These are phyloP conservation scores for Coemansia sp. DNA, from an alignment of 192 early-diverging fungal species.

Conservation along the genomic window DNA sequence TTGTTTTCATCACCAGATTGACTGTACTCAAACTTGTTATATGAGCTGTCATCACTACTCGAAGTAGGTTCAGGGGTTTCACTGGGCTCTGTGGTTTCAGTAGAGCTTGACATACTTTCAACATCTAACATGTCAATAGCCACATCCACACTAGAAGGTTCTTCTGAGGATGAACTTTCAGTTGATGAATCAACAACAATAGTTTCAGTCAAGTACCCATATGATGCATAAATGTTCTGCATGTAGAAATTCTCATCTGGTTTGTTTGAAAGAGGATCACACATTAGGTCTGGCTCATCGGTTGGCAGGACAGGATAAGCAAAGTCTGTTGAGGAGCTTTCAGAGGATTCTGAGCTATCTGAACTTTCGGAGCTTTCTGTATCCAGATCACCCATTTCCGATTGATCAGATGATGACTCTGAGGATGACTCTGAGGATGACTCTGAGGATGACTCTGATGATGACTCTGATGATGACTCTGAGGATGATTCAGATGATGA, in stretches of 20 bases:
- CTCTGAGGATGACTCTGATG: neutral
- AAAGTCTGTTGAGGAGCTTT: neutral
- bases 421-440: neutral
- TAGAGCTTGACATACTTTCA: neutral
- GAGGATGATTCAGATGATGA: neutral
- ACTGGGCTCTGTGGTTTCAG: no score
- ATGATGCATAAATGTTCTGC: conserved; percentile 11
- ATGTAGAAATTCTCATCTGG: neutral
- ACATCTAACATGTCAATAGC: neutral
- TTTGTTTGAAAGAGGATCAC: neutral
- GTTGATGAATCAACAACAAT: neutral
- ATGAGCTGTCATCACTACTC: neutral
- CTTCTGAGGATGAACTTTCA: no score
- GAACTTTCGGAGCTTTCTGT: neutral
- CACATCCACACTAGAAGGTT: neutral
- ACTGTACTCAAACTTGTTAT: neutral
- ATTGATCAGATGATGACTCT: neutral
- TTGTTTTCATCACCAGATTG: neutral
- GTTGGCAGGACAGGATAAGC: conserved; percentile 6
- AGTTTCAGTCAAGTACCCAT: conserved; percentile 6
- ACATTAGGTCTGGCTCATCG: conserved; percentile 7
- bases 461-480: neutral
- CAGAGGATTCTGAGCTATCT: no score
- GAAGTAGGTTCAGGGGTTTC: no score
- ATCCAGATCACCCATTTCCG: neutral